Evolutionary conservation across 2,329 filamentous ascomycete species (phyloP), one percentile per base, ranked within the genome.

Genomic region (Sporothrix humicola): DNA sequence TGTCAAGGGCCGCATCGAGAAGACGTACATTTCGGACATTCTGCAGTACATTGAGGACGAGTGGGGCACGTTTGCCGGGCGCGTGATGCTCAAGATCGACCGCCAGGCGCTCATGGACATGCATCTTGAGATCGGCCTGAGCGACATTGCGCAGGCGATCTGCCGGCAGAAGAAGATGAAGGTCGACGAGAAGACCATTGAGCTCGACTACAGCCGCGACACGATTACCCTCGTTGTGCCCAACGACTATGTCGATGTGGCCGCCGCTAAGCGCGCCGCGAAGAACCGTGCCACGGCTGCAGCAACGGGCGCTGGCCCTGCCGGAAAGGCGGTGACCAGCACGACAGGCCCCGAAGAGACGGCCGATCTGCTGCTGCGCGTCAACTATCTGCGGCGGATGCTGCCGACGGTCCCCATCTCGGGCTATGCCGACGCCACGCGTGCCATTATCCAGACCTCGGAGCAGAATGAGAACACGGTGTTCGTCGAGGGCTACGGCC

Each of bases 1-100:
- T 56, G 95, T 97, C 77, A 97, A 98, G 82, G 94, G 91, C 17
- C 90, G 95, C 63, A 97, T 99, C 73, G 95, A 98, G 82, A 97
- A 98, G 86, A 98, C 95, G 0, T 98, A 91, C 78, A 85, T 99
- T 13, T 89, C 91, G 20, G 96, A 99, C 79, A 86, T 92, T 59
- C 89, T 97, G 74, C 87, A 88, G 68, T 96, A 90, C 77, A 89
- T 98, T 46, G 94, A 97, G 79, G 94, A 98, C 77, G 91, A 93
- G 76, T 98, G 95, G 93, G 90, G 92, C n/a, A 87, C 88, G 0
- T 89, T 90, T 58, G 89, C 90, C 54, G 91, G 92, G 54, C 94
- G 92, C 77, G 88, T 99, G 73, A 91, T 92, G 58, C 88, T 98
- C 78, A 90, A 92, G 77, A 89, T 99, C 75, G 94, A 98, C 81